Conservation (phyloP, 1,139 yeast genomes). For the Scheffersomyces stambukii region DNA sequence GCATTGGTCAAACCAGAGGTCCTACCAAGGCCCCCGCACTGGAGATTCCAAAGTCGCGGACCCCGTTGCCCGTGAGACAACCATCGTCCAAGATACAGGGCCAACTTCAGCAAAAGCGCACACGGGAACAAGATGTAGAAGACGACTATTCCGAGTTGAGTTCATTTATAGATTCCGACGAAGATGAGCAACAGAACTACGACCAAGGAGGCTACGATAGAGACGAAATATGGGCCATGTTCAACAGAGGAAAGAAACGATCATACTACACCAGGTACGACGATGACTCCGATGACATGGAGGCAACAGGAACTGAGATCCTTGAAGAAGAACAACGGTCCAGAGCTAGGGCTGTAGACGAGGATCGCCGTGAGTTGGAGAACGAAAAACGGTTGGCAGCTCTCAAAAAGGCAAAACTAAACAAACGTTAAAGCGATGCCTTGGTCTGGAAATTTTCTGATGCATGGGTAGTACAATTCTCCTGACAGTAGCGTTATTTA, state of each 20-base stretch:
- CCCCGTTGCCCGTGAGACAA: slow-evolving; percentile 14
- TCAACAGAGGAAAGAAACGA: slow-evolving; percentile 60
- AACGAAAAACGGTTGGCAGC: slow-evolving; percentile 48
- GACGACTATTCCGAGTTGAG: slow-evolving; percentile 31
- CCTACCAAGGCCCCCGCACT: no score
- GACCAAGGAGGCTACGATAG: slow-evolving; percentile 53
- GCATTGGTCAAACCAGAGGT: not conserved
- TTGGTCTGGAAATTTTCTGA: no score
- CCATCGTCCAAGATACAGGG: slow-evolving; percentile 24
- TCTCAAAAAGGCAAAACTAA: slow-evolving; percentile 22
- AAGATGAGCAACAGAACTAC: slow-evolving; percentile 35
- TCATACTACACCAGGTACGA: slow-evolving; percentile 53
- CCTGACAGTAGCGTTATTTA: no score
- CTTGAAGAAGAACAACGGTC: slow-evolving; percentile 76
- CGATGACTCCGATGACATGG: slow-evolving; percentile 76
- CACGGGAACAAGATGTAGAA: slow-evolving; percentile 1
- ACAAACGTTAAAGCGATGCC: slow-evolving; percentile 6
- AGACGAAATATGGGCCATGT: slow-evolving; percentile 86
- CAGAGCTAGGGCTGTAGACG: slow-evolving; percentile 53
- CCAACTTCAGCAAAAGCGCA: slow-evolving; percentile 18
- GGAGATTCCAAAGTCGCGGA: slow-evolving; percentile 3
- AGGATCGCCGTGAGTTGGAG: slow-evolving; percentile 60
- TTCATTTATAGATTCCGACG: slow-evolving; percentile 56
- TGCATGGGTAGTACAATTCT: no score
- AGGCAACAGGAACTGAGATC: slow-evolving; percentile 87